Base-by-base conservation (phyloP, 257 asterid species). In the Catharanthus roseus region DNA sequence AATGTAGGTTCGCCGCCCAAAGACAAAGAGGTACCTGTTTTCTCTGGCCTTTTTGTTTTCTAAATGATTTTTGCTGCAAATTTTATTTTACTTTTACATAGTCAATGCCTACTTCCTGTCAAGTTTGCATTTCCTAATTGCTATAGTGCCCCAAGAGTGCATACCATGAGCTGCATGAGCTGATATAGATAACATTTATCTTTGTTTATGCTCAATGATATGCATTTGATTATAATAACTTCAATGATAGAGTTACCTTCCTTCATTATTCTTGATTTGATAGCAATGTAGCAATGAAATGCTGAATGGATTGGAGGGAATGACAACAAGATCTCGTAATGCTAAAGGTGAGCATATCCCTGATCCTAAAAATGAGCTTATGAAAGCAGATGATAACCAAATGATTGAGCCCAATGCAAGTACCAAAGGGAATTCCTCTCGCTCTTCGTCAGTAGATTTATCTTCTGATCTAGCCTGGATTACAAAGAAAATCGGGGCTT, bases 401-500 rank as follows among this genome's bases (percentile, higher is more conserved):
- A 78, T 57, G 53, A 51, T 73, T 71, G 75, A 74, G 49, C 68
- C 88, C 66, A 70, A 70, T 63, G 78, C 55, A 28, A 80, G 78
- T 69, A 72, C 72, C 29, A 80, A 79, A 24, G 80, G 61, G 39
- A 62, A 74, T 71, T 80, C 81, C 42, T 79, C 88, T 69, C 70
- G 54, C 68, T 86, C 89, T 74, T 81, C 89, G 9, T 85, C 92
- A 33, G 73, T 76, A 50, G 85, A 86, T 79, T 72, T 84, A 69
- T 80, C 88, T 72, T 83, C 90, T 60, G 89, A 87, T 82, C 81
- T 84, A 64, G 81, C 83, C 12, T 84, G 89, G 87, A 81, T 87
- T 71, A 75, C 90, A 10, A 81, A 62, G 72, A 83, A 73, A 78
- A 79, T 85, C 38, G 77, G 74, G 63, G 75, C 81, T 51, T 80